phyloP scores from a whole-genome alignment of 495 filamentous ascomycete genomes.

The Tuber magnatum region DNA sequence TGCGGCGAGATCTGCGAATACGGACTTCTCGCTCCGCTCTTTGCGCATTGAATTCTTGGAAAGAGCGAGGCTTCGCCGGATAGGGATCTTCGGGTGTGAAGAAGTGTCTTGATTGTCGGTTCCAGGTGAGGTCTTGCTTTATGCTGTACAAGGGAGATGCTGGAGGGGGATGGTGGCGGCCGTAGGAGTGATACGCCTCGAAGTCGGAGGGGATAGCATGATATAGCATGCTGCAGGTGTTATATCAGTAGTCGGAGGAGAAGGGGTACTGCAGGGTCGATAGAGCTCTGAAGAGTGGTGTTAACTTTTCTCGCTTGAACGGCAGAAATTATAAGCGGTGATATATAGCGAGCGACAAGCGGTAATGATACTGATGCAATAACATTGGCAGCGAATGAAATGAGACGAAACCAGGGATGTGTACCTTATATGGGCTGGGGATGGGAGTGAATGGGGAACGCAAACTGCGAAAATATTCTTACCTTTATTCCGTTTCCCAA shows the following conservation, averaged over 20 bases:
- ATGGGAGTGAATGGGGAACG: neutral
- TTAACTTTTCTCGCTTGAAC: neutral
- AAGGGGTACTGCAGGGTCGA: neutral
- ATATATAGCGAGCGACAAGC: neutral
- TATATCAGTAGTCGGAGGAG: neutral
- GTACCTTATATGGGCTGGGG: neutral
- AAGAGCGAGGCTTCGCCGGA: slow-evolving; percentile 28
- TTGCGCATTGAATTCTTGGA: slow-evolving; percentile 29
- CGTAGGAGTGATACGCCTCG: neutral
- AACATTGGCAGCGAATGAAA: neutral
- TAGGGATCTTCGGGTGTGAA: slow-evolving; percentile 30
- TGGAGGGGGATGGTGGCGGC: neutral
- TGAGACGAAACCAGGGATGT: neutral
- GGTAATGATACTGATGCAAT: neutral
- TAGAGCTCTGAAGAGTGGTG: neutral
- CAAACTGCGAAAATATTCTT: neutral
- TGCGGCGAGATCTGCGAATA: slow-evolving; percentile 26
- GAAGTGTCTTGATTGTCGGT: slow-evolving; percentile 30
- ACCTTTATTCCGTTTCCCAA: neutral
- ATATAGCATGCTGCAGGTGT: neutral
- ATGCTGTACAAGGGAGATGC: slow-evolving; percentile 26
- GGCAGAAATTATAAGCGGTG: neutral
- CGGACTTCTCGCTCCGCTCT: slow-evolving; percentile 29
- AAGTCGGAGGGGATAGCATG: neutral
- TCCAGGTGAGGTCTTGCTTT: slow-evolving; percentile 33